Evolutionary conservation across 352 stramenopile genomes (phyloP).

Genomic region (Phytopythium montanum): DNA sequence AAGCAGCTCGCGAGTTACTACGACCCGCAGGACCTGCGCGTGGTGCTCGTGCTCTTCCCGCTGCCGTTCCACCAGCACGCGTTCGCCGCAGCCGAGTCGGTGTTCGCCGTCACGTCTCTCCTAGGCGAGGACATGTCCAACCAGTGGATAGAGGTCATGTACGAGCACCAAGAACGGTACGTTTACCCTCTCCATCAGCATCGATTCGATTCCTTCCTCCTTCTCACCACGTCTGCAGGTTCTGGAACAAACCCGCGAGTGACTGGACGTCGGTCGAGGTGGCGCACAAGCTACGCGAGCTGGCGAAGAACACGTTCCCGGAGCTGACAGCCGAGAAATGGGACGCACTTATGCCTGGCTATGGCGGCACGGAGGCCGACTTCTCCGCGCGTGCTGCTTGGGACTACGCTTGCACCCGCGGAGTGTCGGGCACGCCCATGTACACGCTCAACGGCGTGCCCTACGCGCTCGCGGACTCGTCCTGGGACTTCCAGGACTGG

Average conservation of each 20-base stretch:
- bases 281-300: slow-evolving; percentile 38
- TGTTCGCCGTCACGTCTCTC: slow-evolving; percentile 53
- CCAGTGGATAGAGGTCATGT: slow-evolving; percentile 62
- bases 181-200: neutral
- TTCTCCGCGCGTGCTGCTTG: slow-evolving; percentile 45
- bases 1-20: slow-evolving; percentile 62
- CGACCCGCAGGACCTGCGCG: slow-evolving; percentile 41
- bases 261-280: slow-evolving; percentile 61
- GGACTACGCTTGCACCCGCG: slow-evolving; percentile 73
- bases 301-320: slow-evolving; percentile 65
- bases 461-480: slow-evolving; percentile 35
- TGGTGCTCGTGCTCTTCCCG: slow-evolving; percentile 66
- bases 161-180: slow-evolving; percentile 69
- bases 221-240: slow-evolving; percentile 19
- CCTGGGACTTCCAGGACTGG: slow-evolving; percentile 33
- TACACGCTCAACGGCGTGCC: slow-evolving; percentile 80
- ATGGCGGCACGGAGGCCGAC: slow-evolving; percentile 61
- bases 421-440: slow-evolving; percentile 60
- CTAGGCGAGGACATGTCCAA: slow-evolving; percentile 50
- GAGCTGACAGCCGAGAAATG: slow-evolving; percentile 48
- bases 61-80: slow-evolving; percentile 69
- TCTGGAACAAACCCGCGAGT: slow-evolving; percentile 72
- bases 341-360: slow-evolving; percentile 63
- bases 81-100: slow-evolving; percentile 55
- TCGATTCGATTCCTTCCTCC: too few relatives aligned